Evolutionary conservation across 257 asterid species (phyloP).

Genomic region (Solanum pennellii): DNA sequence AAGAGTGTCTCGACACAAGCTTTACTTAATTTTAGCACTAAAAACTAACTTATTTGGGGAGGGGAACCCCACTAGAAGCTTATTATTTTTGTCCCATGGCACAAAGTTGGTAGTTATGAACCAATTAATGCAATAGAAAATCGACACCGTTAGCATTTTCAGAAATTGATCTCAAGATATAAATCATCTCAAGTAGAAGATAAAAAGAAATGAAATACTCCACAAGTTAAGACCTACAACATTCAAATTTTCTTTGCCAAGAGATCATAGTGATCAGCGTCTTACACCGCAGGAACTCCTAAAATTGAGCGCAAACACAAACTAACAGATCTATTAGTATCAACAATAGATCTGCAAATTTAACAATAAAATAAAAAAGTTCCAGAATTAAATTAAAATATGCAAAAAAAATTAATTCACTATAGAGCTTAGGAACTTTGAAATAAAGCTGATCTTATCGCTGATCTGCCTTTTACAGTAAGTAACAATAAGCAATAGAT

Average conservation of each 20-base stretch:
- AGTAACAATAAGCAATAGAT: not conserved
- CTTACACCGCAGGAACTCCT: not conserved
- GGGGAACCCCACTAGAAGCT: not conserved
- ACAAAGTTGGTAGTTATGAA: not conserved
- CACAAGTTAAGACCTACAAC: not conserved
- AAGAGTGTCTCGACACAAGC: not conserved
- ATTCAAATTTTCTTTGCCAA: not conserved
- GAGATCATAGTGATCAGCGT: not conserved
- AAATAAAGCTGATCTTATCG: not conserved
- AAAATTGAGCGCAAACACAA: not conserved
- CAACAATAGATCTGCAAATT: not conserved
- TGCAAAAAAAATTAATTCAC: not conserved
- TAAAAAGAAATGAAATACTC: not conserved
- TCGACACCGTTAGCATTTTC: not conserved
- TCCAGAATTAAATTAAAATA: not conserved
- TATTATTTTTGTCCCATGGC: not conserved
- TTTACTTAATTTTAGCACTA: not conserved
- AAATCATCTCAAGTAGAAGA: not conserved
- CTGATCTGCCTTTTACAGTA: not conserved
- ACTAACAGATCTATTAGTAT: not conserved
- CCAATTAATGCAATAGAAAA: not conserved
- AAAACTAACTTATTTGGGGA: not conserved
- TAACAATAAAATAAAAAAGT: not conserved
- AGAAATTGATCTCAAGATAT: not conserved
- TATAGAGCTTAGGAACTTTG: not conserved